phyloP scores from a whole-genome alignment of 75 land plant species.

The Isoetes taiwanensis region DNA sequence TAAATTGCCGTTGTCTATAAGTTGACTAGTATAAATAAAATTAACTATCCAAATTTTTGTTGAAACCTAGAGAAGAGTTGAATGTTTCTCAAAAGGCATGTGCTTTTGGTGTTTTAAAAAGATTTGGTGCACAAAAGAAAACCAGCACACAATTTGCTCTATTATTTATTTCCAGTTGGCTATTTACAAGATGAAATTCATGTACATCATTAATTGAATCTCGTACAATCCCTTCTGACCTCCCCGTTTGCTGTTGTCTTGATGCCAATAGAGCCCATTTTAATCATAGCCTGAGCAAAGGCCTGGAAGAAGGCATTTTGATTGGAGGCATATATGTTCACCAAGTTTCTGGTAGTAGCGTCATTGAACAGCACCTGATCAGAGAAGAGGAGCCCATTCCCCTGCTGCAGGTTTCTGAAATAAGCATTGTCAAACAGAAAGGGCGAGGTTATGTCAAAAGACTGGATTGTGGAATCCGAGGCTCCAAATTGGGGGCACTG shows the following conservation, averaged over 20 bases:
- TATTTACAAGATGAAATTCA: too few species aligned
- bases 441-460: slow-evolving; percentile 27
- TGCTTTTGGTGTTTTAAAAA: too few species aligned
- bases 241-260: slow-evolving; percentile 36
- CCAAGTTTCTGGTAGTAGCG: slow-evolving; percentile 20
- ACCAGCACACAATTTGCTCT: too few species aligned
- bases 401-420: slow-evolving; percentile 20
- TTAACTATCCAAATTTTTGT: too few species aligned
- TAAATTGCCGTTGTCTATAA: too few species aligned
- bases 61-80: too few species aligned
- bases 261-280: slow-evolving; percentile 41
- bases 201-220: too few species aligned
- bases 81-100: too few species aligned
- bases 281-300: slow-evolving; percentile 45
- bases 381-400: slow-evolving; percentile 33
- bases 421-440: slow-evolving; percentile 47
- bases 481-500: slow-evolving; percentile 17
- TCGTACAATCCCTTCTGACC: slow-evolving; percentile 32
- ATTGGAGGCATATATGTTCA: slow-evolving; percentile 36
- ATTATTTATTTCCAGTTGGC: too few species aligned
- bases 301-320: slow-evolving; percentile 44
- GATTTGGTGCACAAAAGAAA: too few species aligned
- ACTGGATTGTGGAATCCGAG: slow-evolving; percentile 27
- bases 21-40: too few species aligned
- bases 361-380: slow-evolving; percentile 31